phyloP scores from a whole-genome alignment of 129 eudicot genomes.

The sunflower (Helianthus annuus) region DNA sequence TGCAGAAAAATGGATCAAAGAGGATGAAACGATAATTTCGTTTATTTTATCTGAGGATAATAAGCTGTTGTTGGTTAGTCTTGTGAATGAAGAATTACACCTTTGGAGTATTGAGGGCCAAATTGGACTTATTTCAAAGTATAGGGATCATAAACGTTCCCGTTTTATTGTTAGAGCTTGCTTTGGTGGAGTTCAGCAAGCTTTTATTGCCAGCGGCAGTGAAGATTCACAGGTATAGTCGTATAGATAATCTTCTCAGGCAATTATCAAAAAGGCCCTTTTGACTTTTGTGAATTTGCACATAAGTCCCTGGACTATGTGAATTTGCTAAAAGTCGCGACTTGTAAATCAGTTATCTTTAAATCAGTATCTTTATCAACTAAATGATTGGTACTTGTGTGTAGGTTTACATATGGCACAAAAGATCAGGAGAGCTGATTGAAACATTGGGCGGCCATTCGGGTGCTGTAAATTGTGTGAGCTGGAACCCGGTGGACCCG shows the following conservation, averaged over 20 bases:
- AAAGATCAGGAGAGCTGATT: slow-evolving; percentile 65
- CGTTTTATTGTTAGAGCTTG: slow-evolving; percentile 86
- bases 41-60: slow-evolving; percentile 71
- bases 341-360: no score
- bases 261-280: background rate
- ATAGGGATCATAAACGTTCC: slow-evolving; percentile 79
- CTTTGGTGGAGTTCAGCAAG: slow-evolving; percentile 89
- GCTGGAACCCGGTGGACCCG: slow-evolving; percentile 88
- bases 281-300: background rate
- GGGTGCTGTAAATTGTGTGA: slow-evolving; percentile 86
- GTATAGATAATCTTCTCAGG: background rate
- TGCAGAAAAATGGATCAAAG: slow-evolving; percentile 62
- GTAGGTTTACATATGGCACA: slow-evolving; percentile 96
- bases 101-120: slow-evolving; percentile 82
- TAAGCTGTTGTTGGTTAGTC: slow-evolving; percentile 63
- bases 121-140: slow-evolving; percentile 54
- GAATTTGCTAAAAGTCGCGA: background rate
- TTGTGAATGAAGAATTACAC: slow-evolving; percentile 75
- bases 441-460: slow-evolving; percentile 71
- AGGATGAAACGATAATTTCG: slow-evolving; percentile 70
- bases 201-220: slow-evolving; percentile 89
- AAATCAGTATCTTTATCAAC: background rate
- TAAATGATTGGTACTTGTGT: slow-evolving; percentile 7
- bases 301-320: background rate
- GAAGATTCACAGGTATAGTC: slow-evolving; percentile 99